phyloP scores from a whole-genome alignment of 768 basidiomycete species.

The Termitomyces sp. region DNA sequence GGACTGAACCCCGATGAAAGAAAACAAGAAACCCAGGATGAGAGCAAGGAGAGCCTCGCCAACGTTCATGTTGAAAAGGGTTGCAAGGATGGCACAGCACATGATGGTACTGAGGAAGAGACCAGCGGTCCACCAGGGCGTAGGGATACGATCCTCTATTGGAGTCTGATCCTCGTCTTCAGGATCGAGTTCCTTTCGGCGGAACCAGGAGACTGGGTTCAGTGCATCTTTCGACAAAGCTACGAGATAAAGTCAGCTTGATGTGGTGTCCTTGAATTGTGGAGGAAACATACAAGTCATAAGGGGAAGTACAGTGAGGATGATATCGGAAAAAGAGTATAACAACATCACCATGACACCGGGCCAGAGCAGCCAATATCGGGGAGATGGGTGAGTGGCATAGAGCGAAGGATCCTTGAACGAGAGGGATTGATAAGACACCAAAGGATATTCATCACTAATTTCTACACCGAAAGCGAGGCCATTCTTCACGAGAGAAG shows the following conservation, averaged over 20 bases:
- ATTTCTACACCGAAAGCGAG: slow-evolving; percentile 37
- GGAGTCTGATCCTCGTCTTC: slow-evolving; percentile 52
- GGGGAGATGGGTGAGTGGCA: slow-evolving; percentile 41
- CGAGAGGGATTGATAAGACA: slow-evolving; percentile 40
- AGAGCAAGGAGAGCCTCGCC: slow-evolving; percentile 54
- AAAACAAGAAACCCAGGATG: slow-evolving; percentile 58
- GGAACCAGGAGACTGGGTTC: slow-evolving; percentile 28
- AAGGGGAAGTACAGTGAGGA: slow-evolving; percentile 33
- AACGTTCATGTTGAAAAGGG: slow-evolving; percentile 51
- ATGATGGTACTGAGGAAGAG: slow-evolving; percentile 43
- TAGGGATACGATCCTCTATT: slow-evolving; percentile 48
- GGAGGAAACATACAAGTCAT: slow-evolving; percentile 19
- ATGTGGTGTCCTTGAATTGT: too few species aligned
- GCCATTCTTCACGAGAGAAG: slow-evolving; percentile 47
- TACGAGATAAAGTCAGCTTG: background rate
- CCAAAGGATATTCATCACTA: slow-evolving; percentile 35
- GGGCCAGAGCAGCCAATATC: slow-evolving; percentile 62
- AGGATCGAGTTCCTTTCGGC: slow-evolving; percentile 22
- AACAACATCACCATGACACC: slow-evolving; percentile 59
- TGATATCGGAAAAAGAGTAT: slow-evolving; percentile 52
- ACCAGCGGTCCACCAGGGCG: slow-evolving; percentile 49
- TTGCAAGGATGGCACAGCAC: slow-evolving; percentile 48
- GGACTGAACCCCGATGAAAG: slow-evolving; percentile 63
- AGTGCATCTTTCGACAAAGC: slow-evolving; percentile 16
- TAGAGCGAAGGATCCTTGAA: slow-evolving; percentile 39